phyloP scores from a whole-genome alignment of 2,329 filamentous ascomycete species.

The Colletotrichum paranaense region DNA sequence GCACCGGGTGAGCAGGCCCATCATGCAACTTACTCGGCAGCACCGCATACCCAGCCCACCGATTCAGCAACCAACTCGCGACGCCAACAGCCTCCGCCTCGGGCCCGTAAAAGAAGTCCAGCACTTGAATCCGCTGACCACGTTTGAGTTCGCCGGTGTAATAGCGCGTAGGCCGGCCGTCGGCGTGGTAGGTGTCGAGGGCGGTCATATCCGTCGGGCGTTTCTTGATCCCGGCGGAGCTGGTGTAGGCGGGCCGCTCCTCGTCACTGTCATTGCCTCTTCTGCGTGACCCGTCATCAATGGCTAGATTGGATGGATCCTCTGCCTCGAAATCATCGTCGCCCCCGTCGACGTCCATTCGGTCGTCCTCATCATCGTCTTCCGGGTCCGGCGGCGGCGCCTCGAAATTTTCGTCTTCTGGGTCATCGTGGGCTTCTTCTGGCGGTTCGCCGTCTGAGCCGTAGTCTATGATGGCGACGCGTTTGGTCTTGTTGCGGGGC shows the following conservation, averaged over 20 bases:
- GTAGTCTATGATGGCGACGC: slow-evolving; percentile 24
- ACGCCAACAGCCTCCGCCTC: slow-evolving; percentile 35
- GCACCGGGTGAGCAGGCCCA: slow-evolving; percentile 14
- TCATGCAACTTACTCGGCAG: slow-evolving; percentile 38
- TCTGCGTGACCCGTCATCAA: neutral
- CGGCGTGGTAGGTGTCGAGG: slow-evolving; percentile 33
- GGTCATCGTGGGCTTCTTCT: slow-evolving; percentile 35
- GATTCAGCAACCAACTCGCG: slow-evolving; percentile 38
- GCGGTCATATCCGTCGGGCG: slow-evolving; percentile 22
- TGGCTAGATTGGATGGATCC: slow-evolving; percentile 44
- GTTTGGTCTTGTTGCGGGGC: slow-evolving; percentile 25
- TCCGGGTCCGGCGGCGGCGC: slow-evolving; percentile 37
- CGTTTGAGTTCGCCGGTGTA: slow-evolving; percentile 51
- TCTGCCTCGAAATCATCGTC: slow-evolving; percentile 45
- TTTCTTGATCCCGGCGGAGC: slow-evolving; percentile 37
- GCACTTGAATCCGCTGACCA: slow-evolving; percentile 37
- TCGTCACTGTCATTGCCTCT: slow-evolving; percentile 41
- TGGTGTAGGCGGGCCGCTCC: slow-evolving; percentile 40
- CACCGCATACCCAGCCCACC: slow-evolving; percentile 47
- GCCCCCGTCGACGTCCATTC: slow-evolving; percentile 44
- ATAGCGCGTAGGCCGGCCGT: slow-evolving; percentile 43
- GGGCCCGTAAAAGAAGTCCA: slow-evolving; percentile 41
- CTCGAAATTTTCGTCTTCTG: slow-evolving; percentile 37
- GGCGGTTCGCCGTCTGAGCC: slow-evolving; percentile 28
- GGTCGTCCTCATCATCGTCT: slow-evolving; percentile 43